Conservation (phyloP, 106 monocot species). For the Vanilla planifolia region DNA sequence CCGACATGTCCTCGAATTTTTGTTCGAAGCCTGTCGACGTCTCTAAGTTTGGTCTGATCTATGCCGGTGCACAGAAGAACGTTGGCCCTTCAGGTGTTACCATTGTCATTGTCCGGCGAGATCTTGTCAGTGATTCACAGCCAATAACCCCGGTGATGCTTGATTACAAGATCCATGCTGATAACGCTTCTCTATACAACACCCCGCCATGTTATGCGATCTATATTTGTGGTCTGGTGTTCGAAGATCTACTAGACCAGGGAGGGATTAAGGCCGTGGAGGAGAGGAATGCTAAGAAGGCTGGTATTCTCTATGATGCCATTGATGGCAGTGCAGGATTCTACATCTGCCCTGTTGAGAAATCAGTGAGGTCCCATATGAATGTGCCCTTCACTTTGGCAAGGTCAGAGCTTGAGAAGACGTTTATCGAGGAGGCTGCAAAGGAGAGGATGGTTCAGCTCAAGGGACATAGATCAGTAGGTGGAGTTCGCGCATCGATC, state of each 20-base stretch:
- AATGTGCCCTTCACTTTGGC: conserved; percentile 88
- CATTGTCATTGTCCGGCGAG: conserved; percentile 71
- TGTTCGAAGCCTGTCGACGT: conserved; percentile 98
- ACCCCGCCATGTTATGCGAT: conserved; percentile 93
- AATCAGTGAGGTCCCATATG: conserved; percentile 80
- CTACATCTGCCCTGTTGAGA: conserved; percentile 87
- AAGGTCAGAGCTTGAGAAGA: conserved; percentile 82
- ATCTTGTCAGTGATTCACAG: conserved; percentile 69
- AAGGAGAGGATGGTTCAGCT: conserved; percentile 95
- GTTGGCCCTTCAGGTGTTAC: conserved; percentile 94
- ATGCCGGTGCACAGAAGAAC: conserved; percentile 99
- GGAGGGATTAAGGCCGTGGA: conserved; percentile 83
- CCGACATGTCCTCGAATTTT: conserved; percentile 99
- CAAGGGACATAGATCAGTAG: conserved; percentile 94
- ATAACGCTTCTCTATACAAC: conserved; percentile 75
- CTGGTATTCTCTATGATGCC: conserved; percentile 66
- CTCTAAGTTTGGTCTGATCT: conserved; percentile 84
- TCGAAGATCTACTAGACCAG: conserved; percentile 71
- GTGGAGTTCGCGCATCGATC: conserved; percentile 88
- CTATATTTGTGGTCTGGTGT: conserved; percentile 87
- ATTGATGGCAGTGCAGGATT: conserved; percentile 80
- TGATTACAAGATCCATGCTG: conserved; percentile 87
- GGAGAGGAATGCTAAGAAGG: conserved; percentile 77
- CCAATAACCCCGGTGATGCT: conserved; percentile 94
- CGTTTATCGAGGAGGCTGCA: conserved; percentile 80